Evolutionary conservation across 192 early-diverging fungal species (phyloP), one percentile per base, ranked within the genome.

Genomic region (Martensiomyces pterosporus): DNA sequence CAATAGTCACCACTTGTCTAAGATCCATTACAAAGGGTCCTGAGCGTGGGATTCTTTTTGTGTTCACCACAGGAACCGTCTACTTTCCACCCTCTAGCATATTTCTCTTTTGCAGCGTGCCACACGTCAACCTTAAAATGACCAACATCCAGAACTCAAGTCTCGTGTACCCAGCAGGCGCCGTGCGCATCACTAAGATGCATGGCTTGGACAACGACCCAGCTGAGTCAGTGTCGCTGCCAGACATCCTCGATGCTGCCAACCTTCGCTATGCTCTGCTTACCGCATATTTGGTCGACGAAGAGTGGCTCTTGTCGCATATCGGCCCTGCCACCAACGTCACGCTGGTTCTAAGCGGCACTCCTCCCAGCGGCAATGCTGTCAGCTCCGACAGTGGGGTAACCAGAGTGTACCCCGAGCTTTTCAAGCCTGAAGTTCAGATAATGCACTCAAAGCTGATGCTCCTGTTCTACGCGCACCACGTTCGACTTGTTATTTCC

Each of bases 401-500:
- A 9, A 36, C 24, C 5, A 8, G 29, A 3, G 17, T 53, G 0
- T 3, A 24, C 8, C 59, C 67, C 6, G 59, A 61, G 36, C 15
- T 62, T 37, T 26, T 42, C 9, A 36, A 21, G 15, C 48, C 50
- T 7, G 3, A 33, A 0, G 49, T 48, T 2, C 67, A 61, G 38
- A 57, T 69, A 4, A 50, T 69, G 50, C 67, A 69, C 36, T 24
- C 50, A 4, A 69, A 69, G 24, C 4, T 69, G 0, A 57, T 69
- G 49, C 23, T 69, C 0, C 24, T 69, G 8, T 61, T 62, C 41
- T 63, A 51, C 16, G 3, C 32, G 1, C 2, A 18, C 0, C 26
- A 24, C 18, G 24, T 70, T 39, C 47, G 67, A 17, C 47, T 70
- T 9, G 53, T 59, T 1, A 52, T 58, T 0, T 39, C 37, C 0